These are phyloP conservation scores for Didymella lethalis DNA, from an alignment of 2,329 filamentous ascomycete genomes.

Conservation along the genomic window DNA sequence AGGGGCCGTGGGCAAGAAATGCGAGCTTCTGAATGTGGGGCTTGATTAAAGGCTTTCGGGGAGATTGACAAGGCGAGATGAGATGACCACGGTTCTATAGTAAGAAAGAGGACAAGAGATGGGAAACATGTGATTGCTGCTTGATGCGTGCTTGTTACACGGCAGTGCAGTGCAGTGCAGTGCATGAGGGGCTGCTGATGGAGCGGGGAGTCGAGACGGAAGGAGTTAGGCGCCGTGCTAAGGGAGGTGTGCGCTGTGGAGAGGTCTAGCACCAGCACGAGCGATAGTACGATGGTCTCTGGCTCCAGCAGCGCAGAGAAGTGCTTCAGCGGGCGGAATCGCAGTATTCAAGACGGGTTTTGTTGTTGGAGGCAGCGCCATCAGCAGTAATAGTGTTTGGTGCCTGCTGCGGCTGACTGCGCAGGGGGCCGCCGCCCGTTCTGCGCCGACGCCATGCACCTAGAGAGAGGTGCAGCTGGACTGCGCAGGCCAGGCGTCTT, in stretches of 20 bases:
- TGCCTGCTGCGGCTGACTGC: constrained; percentile 11
- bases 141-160: constrained; percentile 29
- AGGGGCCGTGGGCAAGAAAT: background rate
- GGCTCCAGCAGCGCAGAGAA: background rate
- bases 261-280: constrained; percentile 1
- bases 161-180: constrained; percentile 11
- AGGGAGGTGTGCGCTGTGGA: background rate
- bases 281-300: background rate
- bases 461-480: constrained; percentile 18
- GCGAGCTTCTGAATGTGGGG: background rate
- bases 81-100: too few species aligned
- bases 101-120: too few species aligned
- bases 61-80: too few species aligned
- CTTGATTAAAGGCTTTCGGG: too few species aligned
- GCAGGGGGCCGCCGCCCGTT: constrained; percentile 8
- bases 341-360: too few species aligned
- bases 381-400: background rate
- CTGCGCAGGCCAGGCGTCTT: constrained; percentile 25
- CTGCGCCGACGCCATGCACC: constrained; percentile 18
- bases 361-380: too few species aligned
- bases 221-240: constrained; percentile 5
- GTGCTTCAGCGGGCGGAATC: background rate
- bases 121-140: constrained; percentile 30
- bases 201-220: constrained; percentile 7
- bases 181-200: background rate